phyloP scores from a whole-genome alignment of 352 stramenopile genomes.

The Phytophthora colocasiae region DNA sequence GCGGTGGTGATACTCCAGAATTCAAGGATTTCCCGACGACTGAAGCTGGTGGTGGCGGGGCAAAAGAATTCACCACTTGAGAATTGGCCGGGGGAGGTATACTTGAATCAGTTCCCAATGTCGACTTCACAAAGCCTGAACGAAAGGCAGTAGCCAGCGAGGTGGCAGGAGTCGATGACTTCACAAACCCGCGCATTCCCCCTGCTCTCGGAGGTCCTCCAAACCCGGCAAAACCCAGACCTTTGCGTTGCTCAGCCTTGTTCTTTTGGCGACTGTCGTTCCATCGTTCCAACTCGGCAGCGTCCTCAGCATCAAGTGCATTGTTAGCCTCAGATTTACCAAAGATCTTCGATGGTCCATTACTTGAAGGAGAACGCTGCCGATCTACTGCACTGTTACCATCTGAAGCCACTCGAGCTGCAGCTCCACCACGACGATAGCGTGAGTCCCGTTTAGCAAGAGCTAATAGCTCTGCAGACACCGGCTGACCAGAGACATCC shows the following conservation, averaged over 20 bases:
- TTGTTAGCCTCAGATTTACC: not conserved
- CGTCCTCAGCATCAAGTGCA: conserved; percentile 51
- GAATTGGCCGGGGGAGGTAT: conserved; percentile 2
- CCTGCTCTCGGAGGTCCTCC: conserved; percentile 7
- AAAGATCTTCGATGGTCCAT: not conserved
- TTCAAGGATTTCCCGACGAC: not conserved
- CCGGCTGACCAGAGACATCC: conserved; percentile 72
- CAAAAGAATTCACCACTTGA: not conserved
- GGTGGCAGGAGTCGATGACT: conserved; percentile 25
- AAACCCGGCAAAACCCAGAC: conserved; percentile 61
- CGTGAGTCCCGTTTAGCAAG: conserved; percentile 57
- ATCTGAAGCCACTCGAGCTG: conserved; percentile 1
- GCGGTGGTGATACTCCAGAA: conserved; percentile 1
- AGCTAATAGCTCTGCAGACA: conserved; percentile 61
- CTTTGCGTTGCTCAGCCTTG: conserved; percentile 74
- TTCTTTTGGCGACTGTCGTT: conserved; percentile 58
- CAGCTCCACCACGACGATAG: conserved; percentile 51
- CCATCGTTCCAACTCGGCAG: conserved; percentile 66
- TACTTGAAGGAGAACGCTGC: not conserved
- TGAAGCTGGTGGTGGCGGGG: not conserved
- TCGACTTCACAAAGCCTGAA: conserved; percentile 50
- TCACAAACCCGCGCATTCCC: conserved; percentile 39
- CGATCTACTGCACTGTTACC: not conserved
- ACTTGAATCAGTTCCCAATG: conserved; percentile 16
- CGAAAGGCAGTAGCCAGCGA: conserved; percentile 31